phyloP scores from a whole-genome alignment of 768 basidiomycete species.

The Mycena polygramma region DNA sequence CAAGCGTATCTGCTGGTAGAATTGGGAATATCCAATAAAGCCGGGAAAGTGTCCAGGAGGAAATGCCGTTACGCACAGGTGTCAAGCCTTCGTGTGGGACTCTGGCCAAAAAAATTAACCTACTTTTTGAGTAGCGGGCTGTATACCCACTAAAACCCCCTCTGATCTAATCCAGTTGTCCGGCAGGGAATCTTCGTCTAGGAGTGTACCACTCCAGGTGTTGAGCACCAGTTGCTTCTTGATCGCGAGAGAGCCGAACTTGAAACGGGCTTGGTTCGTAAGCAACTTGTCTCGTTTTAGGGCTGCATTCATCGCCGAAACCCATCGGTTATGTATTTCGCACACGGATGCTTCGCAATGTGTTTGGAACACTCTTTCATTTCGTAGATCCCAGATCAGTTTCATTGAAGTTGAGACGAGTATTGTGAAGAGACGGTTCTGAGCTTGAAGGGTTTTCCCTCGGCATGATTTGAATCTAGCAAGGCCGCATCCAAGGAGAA shows the following conservation, averaged over 20 bases:
- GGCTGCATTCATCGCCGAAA: slow-evolving; percentile 5
- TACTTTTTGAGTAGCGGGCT: slow-evolving; percentile 15
- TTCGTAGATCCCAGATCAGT: slow-evolving; percentile 19
- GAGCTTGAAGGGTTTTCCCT: not conserved
- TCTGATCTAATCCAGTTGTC: slow-evolving; percentile 28
- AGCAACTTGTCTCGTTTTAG: slow-evolving; percentile 7
- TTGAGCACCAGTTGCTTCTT: slow-evolving; percentile 21
- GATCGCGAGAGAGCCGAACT: slow-evolving; percentile 12
- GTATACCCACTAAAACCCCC: slow-evolving; percentile 40
- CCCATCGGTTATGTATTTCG: slow-evolving; percentile 33
- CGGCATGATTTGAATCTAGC: not conserved
- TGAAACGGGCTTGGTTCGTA: slow-evolving; percentile 8
- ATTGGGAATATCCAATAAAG: not conserved
- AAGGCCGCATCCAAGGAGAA: not conserved
- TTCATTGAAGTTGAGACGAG: slow-evolving; percentile 15
- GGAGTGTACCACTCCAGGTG: slow-evolving; percentile 32
- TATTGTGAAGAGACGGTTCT: slow-evolving; percentile 19
- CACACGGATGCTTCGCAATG: not conserved
- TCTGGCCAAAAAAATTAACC: slow-evolving; percentile 9
- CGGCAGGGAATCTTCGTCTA: slow-evolving; percentile 23
- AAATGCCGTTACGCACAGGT: slow-evolving; percentile 29
- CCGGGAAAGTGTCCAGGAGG: too few relatives aligned
- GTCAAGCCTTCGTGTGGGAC: slow-evolving; percentile 26
- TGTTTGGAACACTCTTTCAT: slow-evolving; percentile 5
- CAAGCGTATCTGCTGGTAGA: slow-evolving; percentile 16